Evolutionary conservation across 1,139 yeast species (phyloP).

Genomic region (Zhuliangozyma parablackwelliae): DNA sequence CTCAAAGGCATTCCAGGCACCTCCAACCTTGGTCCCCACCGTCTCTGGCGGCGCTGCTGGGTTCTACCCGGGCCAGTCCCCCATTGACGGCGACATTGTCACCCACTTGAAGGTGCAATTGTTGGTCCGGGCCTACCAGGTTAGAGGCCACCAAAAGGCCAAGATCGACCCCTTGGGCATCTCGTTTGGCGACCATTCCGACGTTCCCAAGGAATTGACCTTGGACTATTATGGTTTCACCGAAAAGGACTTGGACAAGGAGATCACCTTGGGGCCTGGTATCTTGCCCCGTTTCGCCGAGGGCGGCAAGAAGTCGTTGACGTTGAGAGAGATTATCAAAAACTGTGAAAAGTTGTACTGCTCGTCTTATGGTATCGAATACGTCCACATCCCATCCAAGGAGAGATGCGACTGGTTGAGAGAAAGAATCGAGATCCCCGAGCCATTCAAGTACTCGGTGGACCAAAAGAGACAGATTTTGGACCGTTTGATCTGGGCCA

Average conservation of each 20-base stretch:
- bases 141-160: conserved; percentile 95
- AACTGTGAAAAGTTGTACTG: conserved; percentile 85
- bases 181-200: conserved; percentile 66
- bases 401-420: conserved; percentile 98
- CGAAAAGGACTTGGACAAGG: conserved; percentile 76
- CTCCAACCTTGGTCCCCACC: conserved; percentile 79
- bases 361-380: conserved; percentile 86
- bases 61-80: conserved; percentile 42
- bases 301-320: conserved; percentile 58
- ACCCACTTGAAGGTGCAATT: conserved; percentile 93
- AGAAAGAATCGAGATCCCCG: conserved; percentile 90
- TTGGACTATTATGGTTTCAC: conserved; percentile 89
- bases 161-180: conserved; percentile 91
- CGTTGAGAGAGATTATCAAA: conserved; percentile 71
- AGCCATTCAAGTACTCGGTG: conserved; percentile 73
- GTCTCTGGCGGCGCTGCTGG: conserved; percentile 73
- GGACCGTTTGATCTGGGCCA: conserved; percentile 95
- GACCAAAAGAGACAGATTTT: conserved; percentile 95
- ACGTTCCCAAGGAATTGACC: conserved; percentile 79
- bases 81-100: conserved; percentile 59
- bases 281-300: conserved; percentile 88
- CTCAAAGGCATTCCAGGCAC: conserved; percentile 77
- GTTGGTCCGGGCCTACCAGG: conserved; percentile 96
- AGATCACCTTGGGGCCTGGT: conserved; percentile 94
- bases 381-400: conserved; percentile 94